Evolutionary conservation across 148 eudicot genomes (phyloP).

Genomic region (Spergularia bocconei): DNA sequence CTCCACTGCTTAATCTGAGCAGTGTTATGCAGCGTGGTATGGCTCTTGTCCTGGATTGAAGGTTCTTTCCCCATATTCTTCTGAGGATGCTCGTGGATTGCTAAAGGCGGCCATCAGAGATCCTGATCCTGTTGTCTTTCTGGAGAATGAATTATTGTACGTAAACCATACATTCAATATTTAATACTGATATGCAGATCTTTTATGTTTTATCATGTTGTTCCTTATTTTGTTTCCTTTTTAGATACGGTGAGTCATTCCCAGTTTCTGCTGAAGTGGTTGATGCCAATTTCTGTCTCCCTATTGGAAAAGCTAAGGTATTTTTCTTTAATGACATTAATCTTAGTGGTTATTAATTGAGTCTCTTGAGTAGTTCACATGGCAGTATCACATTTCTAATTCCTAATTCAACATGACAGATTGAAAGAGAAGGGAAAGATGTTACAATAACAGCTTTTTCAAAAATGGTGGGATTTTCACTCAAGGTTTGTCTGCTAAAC

Average conservation of each 20-base stretch:
- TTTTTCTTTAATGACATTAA: not conserved
- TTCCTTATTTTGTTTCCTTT: not conserved
- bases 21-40: constrained; percentile 95
- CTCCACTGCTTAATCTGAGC: not conserved
- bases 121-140: constrained; percentile 92
- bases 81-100: constrained; percentile 89
- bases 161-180: constrained; percentile 16
- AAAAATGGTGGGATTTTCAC: constrained; percentile 46
- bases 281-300: constrained; percentile 73
- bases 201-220: not conserved
- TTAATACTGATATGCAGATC: not conserved
- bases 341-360: not conserved
- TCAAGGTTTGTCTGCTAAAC: constrained; percentile 33
- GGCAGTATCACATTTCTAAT: too few species aligned
- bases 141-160: constrained; percentile 85
- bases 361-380: not conserved
- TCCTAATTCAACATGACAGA: constrained; percentile 15
- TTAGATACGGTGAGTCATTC: constrained; percentile 82
- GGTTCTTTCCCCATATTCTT: constrained; percentile 77
- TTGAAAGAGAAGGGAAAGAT: constrained; percentile 47
- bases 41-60: constrained; percentile 80
- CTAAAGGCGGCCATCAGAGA: constrained; percentile 95
- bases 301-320: constrained; percentile 93
- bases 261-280: constrained; percentile 78
- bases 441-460: constrained; percentile 41